Evolutionary conservation across 225 moss, liverwort and hornwort genomes (phyloP).

Genomic region (Neckera pumila): DNA sequence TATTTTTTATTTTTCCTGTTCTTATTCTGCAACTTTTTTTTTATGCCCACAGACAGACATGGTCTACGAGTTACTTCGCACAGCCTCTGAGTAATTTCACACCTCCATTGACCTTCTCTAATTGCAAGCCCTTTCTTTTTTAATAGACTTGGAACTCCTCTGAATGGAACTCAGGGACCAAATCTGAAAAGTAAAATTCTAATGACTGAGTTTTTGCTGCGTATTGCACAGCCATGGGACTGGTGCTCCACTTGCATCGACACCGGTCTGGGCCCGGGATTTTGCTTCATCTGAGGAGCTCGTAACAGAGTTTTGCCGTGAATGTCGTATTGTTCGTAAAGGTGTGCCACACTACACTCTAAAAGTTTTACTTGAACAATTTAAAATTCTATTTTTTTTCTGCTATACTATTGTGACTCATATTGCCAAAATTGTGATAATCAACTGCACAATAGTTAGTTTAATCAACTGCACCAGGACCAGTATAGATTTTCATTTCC

Average conservation of each 20-base stretch:
- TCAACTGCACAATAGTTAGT: background rate
- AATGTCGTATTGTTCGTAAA: slow-evolving; percentile 90
- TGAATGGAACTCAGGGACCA: background rate
- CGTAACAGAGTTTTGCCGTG: slow-evolving; percentile 79
- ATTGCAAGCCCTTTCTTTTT: too few relatives aligned
- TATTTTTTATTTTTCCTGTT: background rate
- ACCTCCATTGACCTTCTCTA: background rate
- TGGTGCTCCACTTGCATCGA: slow-evolving; percentile 73
- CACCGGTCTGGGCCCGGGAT: slow-evolving; percentile 75
- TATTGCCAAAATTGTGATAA: background rate
- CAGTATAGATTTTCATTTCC: background rate
- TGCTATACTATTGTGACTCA: background rate
- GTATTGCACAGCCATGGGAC: background rate
- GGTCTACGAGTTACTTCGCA: slow-evolving; percentile 91
- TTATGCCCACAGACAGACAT: slow-evolving; percentile 71
- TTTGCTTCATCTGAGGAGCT: slow-evolving; percentile 74
- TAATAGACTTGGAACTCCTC: background rate
- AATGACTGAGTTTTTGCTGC: background rate
- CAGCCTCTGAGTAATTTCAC: slow-evolving; percentile 51
- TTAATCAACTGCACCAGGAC: background rate
- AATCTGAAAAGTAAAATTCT: background rate
- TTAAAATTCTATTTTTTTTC: too few relatives aligned
- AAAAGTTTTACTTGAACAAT: background rate
- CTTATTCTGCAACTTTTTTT: background rate
- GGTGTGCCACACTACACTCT: slow-evolving; percentile 9